phyloP scores from a whole-genome alignment of 495 filamentous ascomycete genomes.

The Bacidia rubella region DNA sequence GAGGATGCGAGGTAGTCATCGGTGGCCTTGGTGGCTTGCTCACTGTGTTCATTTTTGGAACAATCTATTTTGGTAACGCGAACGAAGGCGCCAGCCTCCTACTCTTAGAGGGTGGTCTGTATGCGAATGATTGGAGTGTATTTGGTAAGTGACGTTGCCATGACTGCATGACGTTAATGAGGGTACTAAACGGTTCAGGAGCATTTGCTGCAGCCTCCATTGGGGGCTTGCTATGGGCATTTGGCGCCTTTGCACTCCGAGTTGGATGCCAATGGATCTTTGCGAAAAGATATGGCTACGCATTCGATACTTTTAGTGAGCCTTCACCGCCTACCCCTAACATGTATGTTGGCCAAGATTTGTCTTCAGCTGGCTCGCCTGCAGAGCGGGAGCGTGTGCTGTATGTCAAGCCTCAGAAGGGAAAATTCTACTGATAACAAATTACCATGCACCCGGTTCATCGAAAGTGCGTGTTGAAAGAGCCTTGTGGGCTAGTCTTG shows the following conservation, averaged over 20 bases:
- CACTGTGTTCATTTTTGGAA: slow-evolving; percentile 62
- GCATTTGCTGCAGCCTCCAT: slow-evolving; percentile 67
- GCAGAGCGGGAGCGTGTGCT: neutral
- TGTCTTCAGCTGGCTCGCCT: slow-evolving; percentile 3
- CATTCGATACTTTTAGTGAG: slow-evolving; percentile 51
- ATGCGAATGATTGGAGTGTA: slow-evolving; percentile 56
- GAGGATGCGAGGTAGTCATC: slow-evolving; percentile 59
- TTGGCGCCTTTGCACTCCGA: slow-evolving; percentile 41
- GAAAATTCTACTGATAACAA: slow-evolving; percentile 15
- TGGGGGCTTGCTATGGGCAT: slow-evolving; percentile 56
- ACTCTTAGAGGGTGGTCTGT: slow-evolving; percentile 55
- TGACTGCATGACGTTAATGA: too few species aligned
- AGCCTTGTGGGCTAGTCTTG: too few species aligned
- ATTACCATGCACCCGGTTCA: too few species aligned
- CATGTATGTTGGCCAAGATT: neutral
- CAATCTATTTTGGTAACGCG: slow-evolving; percentile 53
- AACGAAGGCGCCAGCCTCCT: slow-evolving; percentile 50
- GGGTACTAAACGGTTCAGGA: slow-evolving; percentile 24
- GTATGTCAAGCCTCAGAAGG: slow-evolving; percentile 6
- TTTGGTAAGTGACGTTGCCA: slow-evolving; percentile 34
- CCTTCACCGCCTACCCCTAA: slow-evolving; percentile 22
- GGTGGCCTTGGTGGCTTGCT: slow-evolving; percentile 59
- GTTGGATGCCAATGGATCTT: slow-evolving; percentile 35
- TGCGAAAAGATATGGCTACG: slow-evolving; percentile 36
- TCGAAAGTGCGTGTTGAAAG: too few species aligned